Conservation (phyloP, 176 grass and related monocot genomes). For the Rhynchospora pubera region DNA sequence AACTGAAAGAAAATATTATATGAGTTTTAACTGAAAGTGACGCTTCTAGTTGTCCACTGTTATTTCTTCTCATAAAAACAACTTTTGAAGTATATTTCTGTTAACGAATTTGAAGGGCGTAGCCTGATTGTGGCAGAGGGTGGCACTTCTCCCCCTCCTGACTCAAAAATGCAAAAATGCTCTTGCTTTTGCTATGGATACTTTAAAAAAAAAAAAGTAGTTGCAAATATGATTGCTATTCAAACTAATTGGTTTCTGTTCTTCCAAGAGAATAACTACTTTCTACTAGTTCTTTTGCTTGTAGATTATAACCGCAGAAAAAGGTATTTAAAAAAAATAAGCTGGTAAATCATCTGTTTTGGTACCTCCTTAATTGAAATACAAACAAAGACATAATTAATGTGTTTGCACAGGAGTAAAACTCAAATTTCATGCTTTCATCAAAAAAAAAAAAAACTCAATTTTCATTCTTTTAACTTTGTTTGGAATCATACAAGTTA, state of each 20-base stretch:
- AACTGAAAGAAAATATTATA: constrained; percentile 35
- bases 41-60: neutral
- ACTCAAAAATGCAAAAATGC: no score
- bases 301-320: neutral
- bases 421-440: no score
- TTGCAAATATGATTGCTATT: no score
- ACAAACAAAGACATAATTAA: neutral
- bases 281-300: neutral
- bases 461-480: neutral
- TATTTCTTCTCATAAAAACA: neutral
- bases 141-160: no score
- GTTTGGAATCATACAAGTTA: neutral
- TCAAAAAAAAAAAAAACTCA: no score
- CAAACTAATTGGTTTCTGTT: neutral
- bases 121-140: no score
- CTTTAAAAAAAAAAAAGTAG: no score
- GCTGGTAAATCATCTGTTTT: neutral
- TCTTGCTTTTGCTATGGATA: no score
- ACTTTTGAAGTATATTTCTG: neutral
- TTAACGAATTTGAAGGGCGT: no score
- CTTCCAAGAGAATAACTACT: neutral
- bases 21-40: neutral
- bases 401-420: neutral
- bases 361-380: neutral
- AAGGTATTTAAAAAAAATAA: neutral